Evolutionary conservation across 148 eudicot genomes (phyloP).

Genomic region (Rhododendron mucronatum): DNA sequence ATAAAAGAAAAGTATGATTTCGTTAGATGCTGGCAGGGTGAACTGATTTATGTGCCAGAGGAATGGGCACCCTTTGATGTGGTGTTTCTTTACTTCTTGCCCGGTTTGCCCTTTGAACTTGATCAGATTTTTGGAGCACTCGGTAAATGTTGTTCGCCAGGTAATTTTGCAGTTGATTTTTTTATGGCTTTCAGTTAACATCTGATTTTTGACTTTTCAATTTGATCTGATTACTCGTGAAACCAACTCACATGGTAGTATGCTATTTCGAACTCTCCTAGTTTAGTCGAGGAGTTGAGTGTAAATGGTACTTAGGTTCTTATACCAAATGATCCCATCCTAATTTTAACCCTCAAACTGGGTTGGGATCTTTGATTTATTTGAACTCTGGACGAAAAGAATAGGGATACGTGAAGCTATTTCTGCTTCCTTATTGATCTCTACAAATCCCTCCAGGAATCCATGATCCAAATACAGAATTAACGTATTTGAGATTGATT

Average conservation of each 20-base stretch:
- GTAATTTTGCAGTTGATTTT: slow-evolving; percentile 23
- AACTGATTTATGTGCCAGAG: slow-evolving; percentile 60
- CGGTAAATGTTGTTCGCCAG: slow-evolving; percentile 61
- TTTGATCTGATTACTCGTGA: neutral
- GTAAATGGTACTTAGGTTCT: neutral
- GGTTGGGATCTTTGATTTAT: neutral
- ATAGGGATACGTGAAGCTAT: neutral
- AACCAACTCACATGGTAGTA: neutral
- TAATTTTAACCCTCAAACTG: neutral
- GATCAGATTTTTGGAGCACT: slow-evolving; percentile 59
- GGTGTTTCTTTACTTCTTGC: slow-evolving; percentile 63
- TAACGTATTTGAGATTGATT: neutral
- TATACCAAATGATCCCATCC: neutral
- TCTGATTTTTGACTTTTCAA: neutral
- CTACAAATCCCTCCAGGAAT: neutral
- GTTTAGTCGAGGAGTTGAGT: neutral
- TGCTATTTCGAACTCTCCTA: neutral
- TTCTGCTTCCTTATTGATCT: neutral
- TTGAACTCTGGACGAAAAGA: neutral
- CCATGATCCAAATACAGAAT: neutral
- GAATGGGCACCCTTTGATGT: slow-evolving; percentile 87
- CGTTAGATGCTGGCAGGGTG: slow-evolving; percentile 95
- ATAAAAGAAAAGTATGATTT: slow-evolving; percentile 74
- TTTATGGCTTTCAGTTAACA: neutral
- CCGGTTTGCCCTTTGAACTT: slow-evolving; percentile 72